phyloP scores from a whole-genome alignment of 2,329 filamentous ascomycete genomes.

The Lithohypha guttulata region DNA sequence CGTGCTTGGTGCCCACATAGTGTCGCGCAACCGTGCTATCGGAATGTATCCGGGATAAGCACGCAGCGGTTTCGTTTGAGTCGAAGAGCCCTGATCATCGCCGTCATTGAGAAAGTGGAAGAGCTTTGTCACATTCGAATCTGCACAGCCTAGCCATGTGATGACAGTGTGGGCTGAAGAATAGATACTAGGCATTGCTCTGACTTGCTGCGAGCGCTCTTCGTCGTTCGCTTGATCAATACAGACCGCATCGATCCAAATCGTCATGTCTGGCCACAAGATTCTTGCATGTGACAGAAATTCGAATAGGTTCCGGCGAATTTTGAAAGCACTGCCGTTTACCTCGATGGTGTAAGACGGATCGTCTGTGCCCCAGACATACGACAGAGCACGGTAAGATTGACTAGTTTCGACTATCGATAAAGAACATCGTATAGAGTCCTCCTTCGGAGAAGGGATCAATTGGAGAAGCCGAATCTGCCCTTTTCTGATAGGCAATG shows the following conservation, averaged over 20 bases:
- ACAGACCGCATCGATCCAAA: slow-evolving; percentile 16
- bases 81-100: background rate
- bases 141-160: slow-evolving; percentile 11
- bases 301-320: background rate
- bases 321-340: background rate
- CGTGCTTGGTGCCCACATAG: too few relatives aligned
- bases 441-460: too few relatives aligned
- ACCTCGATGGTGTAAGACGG: background rate
- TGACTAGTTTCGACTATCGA: too few relatives aligned
- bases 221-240: slow-evolving; percentile 14
- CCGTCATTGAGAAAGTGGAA: background rate
- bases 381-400: background rate
- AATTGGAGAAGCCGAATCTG: too few relatives aligned
- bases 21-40: too few relatives aligned
- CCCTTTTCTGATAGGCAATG: too few relatives aligned
- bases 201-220: slow-evolving; percentile 12
- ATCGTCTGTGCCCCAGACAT: background rate
- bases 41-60: background rate
- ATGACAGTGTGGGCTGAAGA: slow-evolving; percentile 11
- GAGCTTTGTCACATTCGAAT: background rate
- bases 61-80: background rate
- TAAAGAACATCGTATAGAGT: too few relatives aligned
- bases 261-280: background rate
- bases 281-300: background rate
- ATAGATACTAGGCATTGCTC: slow-evolving; percentile 13